Evolutionary conservation across 352 stramenopile species (phyloP).

Genomic region (Globisporangium viniferum): DNA sequence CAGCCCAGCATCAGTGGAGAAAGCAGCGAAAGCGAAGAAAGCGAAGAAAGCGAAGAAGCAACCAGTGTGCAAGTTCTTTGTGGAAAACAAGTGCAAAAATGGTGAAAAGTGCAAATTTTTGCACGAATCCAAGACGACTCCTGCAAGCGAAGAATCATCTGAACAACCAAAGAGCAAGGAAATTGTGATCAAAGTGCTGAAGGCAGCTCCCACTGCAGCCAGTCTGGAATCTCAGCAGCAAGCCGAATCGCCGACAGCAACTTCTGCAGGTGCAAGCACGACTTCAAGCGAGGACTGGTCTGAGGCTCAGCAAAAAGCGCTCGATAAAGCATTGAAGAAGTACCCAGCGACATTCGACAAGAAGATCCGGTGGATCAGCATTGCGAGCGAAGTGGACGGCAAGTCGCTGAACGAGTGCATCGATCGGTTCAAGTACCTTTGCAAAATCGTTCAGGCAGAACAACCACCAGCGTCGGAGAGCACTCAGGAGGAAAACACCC

Average conservation of each 20-base stretch:
- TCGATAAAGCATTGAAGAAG: slow-evolving; percentile 68
- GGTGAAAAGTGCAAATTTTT: slow-evolving; percentile 27
- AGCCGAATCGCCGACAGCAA: not conserved
- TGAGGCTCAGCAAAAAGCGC: slow-evolving; percentile 49
- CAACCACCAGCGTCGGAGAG: not conserved
- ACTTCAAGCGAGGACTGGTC: slow-evolving; percentile 46
- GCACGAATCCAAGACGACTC: slow-evolving; percentile 13
- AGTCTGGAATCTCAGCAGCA: not conserved
- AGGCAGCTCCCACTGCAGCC: not conserved
- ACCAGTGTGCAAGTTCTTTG: slow-evolving; percentile 46
- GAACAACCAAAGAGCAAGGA: not conserved
- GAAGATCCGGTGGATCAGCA: slow-evolving; percentile 60
- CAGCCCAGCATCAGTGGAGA: not conserved
- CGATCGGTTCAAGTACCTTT: slow-evolving; percentile 71
- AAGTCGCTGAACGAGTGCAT: slow-evolving; percentile 82
- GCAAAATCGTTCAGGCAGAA: slow-evolving; percentile 37
- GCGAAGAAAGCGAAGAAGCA: slow-evolving; percentile 6
- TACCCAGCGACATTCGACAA: slow-evolving; percentile 75
- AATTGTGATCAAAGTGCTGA: slow-evolving; percentile 15
- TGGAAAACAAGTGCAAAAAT: slow-evolving; percentile 48
- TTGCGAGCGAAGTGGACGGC: slow-evolving; percentile 58
- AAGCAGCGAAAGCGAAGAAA: not conserved
- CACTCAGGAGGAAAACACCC: not conserved
- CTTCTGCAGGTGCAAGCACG: not conserved
- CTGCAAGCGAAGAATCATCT: slow-evolving; percentile 6